phyloP scores from a whole-genome alignment of 495 filamentous ascomycete genomes.

The Penicillium egyptiacum region DNA sequence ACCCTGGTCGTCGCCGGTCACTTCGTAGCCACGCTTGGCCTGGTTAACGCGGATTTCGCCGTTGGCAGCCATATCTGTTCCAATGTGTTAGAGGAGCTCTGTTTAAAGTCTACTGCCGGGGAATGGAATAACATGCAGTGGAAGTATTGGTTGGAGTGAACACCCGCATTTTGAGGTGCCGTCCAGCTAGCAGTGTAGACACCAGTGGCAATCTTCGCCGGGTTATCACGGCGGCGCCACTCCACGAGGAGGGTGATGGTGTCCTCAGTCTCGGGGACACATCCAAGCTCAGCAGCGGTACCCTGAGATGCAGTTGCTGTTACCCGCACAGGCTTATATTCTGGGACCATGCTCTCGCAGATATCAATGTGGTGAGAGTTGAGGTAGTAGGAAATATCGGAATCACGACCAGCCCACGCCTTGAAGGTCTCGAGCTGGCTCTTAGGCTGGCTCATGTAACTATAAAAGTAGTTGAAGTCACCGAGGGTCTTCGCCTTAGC shows the following conservation, averaged over 20 bases:
- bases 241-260: constrained; percentile 88
- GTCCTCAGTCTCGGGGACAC: constrained; percentile 78
- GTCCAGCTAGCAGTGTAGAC: constrained; percentile 96
- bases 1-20: constrained; percentile 74
- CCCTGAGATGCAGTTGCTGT: constrained; percentile 75
- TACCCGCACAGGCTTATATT: constrained; percentile 74
- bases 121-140: constrained; percentile 55
- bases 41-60: constrained; percentile 91
- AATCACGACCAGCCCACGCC: constrained; percentile 89
- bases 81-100: constrained; percentile 8
- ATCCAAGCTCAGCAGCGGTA: constrained; percentile 70
- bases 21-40: constrained; percentile 91
- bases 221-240: constrained; percentile 73
- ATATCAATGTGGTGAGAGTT: constrained; percentile 94
- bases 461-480: constrained; percentile 98
- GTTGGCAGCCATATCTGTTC: constrained; percentile 66
- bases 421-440: constrained; percentile 93
- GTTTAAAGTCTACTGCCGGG: background rate
- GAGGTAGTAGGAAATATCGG: constrained; percentile 91
- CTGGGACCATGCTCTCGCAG: constrained; percentile 83
- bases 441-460: constrained; percentile 95
- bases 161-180: constrained; percentile 84
- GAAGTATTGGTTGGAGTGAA: constrained; percentile 95
- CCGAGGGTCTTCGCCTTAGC: constrained; percentile 72
- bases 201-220: constrained; percentile 71